Evolutionary conservation across 2,329 filamentous ascomycete species (phyloP), one percentile per base, ranked within the genome.

Genomic region (Aspergillus phoenicis): DNA sequence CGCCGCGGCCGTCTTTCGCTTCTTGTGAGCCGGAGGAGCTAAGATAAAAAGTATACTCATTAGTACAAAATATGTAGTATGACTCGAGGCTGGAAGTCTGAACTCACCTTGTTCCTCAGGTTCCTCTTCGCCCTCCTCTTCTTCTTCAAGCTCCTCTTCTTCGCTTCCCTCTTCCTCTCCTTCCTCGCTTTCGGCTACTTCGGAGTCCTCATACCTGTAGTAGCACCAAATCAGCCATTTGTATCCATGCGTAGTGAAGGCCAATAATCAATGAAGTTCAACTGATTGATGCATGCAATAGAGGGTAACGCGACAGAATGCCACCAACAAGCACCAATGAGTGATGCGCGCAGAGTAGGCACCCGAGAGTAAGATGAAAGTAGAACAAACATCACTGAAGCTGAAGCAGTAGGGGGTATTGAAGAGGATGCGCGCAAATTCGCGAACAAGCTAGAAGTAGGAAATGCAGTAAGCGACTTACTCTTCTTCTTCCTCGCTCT

Each of bases 401-500:
- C 15, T 11, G 49, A 49, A 22, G 15, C 26, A 28, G 39, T 22
- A 15, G 10, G 49, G 11, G 22, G 15, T 41, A 30, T 24, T 36
- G 38, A 13, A 7, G 56, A 51, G 26, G 22, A 47, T 24, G 58
- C 43, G 41, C 30, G 3, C 15, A 20, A 30, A 48, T 17, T 45
- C n/a, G 55, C 30, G 56, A 51, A 39, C 47, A 51, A 20, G 15
- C 28, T 38, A 11, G 22, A 6, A 30, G 15, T 7, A 39, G 24
- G 28, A 22, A 24, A 41, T 41, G 20, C 8, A 36, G 45, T 36
- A 28, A 55, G 56, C 28, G n/a, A 71, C 76, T 76, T 73, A 81
- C 79, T 82, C 80, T 68, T 82, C 80, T 74, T 82, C 80, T 60
- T 81, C 81, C 62, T 81, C 80, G 33, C 81, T 80, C 49, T 82